Evolutionary conservation across 345 rosid genomes (phyloP).

Genomic region (Orychophragmus violaceus): DNA sequence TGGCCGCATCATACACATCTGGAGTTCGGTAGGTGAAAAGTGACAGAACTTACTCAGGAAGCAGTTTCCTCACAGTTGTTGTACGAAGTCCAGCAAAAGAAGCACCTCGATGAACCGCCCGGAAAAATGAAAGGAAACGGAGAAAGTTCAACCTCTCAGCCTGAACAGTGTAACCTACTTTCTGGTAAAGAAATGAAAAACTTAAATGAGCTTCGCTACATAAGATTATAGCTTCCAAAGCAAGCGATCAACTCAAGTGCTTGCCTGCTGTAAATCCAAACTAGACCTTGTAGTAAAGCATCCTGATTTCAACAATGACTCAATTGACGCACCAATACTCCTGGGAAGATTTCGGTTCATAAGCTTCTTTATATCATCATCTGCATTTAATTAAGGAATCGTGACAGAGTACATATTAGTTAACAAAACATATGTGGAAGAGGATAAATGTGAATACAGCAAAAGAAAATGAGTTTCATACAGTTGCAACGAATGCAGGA

Average conservation of each 20-base stretch:
- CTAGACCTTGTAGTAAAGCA: conserved; percentile 65
- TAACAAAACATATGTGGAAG: conserved; percentile 1
- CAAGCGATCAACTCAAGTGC: neutral
- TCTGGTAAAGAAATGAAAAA: conserved; percentile 33
- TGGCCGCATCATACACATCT: conserved; percentile 7
- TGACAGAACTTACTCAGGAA: conserved; percentile 70
- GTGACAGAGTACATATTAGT: neutral
- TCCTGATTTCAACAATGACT: conserved; percentile 75
- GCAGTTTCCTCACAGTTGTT: conserved; percentile 91
- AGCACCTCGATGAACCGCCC: conserved; percentile 95
- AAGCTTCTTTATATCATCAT: conserved; percentile 57
- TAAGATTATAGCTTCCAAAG: conserved; percentile 2
- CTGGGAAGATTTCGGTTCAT: conserved; percentile 47
- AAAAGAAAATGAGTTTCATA: neutral
- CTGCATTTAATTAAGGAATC: conserved; percentile 39
- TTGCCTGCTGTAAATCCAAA: conserved; percentile 88
- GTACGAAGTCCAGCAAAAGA: conserved; percentile 97
- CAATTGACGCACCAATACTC: conserved; percentile 54
- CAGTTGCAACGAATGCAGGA: neutral
- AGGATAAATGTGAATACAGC: neutral
- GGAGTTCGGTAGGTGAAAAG: neutral
- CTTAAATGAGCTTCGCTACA: conserved; percentile 2
- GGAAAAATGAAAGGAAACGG: conserved; percentile 86
- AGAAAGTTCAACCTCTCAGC: conserved; percentile 96
- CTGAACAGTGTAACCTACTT: conserved; percentile 93